These are phyloP conservation scores for Nelumbo lutea DNA, from an alignment of 164 flowering plant species.

Conservation along the genomic window DNA sequence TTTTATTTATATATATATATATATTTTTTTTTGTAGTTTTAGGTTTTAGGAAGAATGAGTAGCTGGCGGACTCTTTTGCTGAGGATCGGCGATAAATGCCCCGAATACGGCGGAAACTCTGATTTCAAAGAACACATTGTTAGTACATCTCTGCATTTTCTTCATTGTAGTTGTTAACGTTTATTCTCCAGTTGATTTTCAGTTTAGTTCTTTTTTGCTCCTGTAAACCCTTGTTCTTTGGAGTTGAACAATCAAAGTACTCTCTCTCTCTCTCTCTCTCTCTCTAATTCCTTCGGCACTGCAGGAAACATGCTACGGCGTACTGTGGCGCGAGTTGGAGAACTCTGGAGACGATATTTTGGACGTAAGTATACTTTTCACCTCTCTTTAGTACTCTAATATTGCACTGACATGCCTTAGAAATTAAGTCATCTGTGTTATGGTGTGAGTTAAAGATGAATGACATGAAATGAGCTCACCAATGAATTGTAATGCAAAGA, in stretches of 20 bases:
- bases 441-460: no score
- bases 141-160: constrained; percentile 13
- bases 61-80: constrained; percentile 74
- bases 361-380: constrained; percentile 26
- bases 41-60: constrained; percentile 28
- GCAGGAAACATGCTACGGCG: constrained; percentile 78
- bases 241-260: background rate
- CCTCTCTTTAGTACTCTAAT: background rate
- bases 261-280: background rate
- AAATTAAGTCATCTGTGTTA: no score
- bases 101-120: constrained; percentile 62
- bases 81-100: constrained; percentile 83
- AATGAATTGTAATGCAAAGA: no score
- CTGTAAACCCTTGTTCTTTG: constrained; percentile 4
- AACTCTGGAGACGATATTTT: constrained; percentile 52
- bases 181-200: background rate
- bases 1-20: background rate
- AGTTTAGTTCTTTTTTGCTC: background rate
- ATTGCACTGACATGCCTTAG: no score
- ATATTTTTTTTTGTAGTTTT: background rate
- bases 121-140: constrained; percentile 95
- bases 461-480: no score
- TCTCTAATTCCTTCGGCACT: background rate
- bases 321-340: constrained; percentile 72
- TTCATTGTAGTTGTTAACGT: no score